Evolutionary conservation across 2,329 filamentous ascomycete genomes (phyloP).

Genomic region (Pestalotiopsis sp.): DNA sequence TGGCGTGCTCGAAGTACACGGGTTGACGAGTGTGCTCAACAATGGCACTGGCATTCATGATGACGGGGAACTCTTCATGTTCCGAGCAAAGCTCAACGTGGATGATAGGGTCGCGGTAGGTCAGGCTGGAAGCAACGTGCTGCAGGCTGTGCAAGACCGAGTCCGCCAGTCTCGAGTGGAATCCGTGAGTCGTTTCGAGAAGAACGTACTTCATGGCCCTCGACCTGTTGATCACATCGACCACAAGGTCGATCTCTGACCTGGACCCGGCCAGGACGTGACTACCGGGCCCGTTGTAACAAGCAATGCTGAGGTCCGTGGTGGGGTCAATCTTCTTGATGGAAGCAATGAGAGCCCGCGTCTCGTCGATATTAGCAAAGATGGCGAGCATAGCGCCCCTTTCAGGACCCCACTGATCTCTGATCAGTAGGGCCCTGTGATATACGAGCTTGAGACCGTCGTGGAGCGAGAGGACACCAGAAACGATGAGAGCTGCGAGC

Average conservation of each 20-base stretch:
- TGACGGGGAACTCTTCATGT: constrained; percentile 3
- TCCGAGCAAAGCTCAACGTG: constrained; percentile 24
- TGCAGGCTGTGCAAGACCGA: constrained; percentile 28
- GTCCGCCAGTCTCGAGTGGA: constrained; percentile 29
- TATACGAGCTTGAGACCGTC: constrained; percentile 26
- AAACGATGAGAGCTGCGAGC: constrained; percentile 38
- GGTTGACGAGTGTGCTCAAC: constrained; percentile 17
- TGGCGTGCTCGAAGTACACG: constrained; percentile 18
- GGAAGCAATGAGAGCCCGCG: constrained; percentile 23
- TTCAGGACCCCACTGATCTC: constrained; percentile 36
- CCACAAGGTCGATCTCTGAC: constrained; percentile 23
- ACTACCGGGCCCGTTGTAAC: constrained; percentile 39
- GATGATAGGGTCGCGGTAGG: constrained; percentile 22
- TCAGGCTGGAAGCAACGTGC: constrained; percentile 18
- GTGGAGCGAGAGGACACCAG: constrained; percentile 28
- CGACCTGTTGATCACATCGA: constrained; percentile 16
- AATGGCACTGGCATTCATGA: constrained; percentile 11
- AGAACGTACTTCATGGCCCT: constrained; percentile 26
- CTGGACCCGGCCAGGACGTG: constrained; percentile 32
- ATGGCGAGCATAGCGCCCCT: constrained; percentile 40
- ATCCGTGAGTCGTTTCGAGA: constrained; percentile 16
- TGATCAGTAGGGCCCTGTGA: constrained; percentile 30
- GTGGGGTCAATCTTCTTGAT: constrained; percentile 7
- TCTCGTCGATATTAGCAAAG: constrained; percentile 28
- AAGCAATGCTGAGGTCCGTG: constrained; percentile 39